phyloP scores from a whole-genome alignment of 2,329 filamentous ascomycete genomes.

The Fusarium avenaceum region DNA sequence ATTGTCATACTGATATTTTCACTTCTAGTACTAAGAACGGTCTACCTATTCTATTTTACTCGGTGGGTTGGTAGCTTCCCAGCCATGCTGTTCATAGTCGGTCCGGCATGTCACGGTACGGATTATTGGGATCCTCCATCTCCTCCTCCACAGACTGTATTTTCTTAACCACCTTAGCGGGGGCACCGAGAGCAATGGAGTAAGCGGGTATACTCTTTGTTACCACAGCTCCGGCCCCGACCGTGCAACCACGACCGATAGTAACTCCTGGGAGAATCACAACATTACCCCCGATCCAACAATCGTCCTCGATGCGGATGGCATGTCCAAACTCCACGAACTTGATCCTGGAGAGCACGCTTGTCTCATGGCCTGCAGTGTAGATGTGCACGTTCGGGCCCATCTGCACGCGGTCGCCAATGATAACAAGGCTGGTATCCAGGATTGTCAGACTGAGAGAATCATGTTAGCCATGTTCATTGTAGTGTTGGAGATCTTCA shows the following conservation, averaged over 20 bases:
- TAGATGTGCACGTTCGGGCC: constrained; percentile 80
- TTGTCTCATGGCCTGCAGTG: constrained; percentile 78
- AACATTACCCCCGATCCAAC: constrained; percentile 67
- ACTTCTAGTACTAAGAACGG: too few relatives aligned
- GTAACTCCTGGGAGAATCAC: constrained; percentile 66
- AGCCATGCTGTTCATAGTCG: constrained; percentile 28
- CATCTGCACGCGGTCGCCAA: constrained; percentile 78
- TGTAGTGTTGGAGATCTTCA: rapidly evolving
- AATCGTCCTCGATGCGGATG: constrained; percentile 66
- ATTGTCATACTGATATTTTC: too few relatives aligned
- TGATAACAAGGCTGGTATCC: constrained; percentile 78
- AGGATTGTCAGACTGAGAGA: constrained; percentile 69
- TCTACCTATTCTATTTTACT: too few relatives aligned
- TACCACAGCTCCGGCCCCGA: constrained; percentile 65
- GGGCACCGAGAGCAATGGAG: constrained; percentile 63
- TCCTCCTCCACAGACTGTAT: constrained; percentile 56
- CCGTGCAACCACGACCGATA: constrained; percentile 65
- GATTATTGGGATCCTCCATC: constrained; percentile 46
- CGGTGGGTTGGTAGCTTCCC: background rate
- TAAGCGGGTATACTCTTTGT: constrained; percentile 64
- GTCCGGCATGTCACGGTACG: constrained; percentile 47
- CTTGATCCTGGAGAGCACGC: constrained; percentile 64
- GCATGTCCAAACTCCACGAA: constrained; percentile 62
- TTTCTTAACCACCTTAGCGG: constrained; percentile 64
- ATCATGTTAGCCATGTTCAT: rapidly evolving